Conservation (phyloP, 164 flowering plant genomes). For the Aristolochia fimbriata region DNA sequence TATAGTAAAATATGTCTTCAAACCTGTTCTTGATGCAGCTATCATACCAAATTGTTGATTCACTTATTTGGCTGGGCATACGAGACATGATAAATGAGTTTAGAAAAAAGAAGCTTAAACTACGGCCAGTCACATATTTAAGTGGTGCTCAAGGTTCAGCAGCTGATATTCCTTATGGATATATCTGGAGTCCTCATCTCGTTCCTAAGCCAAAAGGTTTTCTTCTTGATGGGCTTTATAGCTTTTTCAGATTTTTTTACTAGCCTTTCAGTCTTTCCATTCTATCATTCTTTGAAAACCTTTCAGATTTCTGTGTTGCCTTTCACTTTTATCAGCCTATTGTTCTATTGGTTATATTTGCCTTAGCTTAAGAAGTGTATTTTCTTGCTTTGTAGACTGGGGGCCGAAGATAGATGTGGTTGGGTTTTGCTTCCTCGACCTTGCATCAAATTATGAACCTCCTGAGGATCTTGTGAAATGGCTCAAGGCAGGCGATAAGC, state of each 20-base stretch:
- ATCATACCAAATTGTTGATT: constrained; percentile 96
- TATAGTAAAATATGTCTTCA: background rate
- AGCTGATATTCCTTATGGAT: constrained; percentile 78
- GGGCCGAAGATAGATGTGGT: constrained; percentile 94
- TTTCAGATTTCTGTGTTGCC: too few relatives aligned
- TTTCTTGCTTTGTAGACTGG: constrained; percentile 64
- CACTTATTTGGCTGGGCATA: constrained; percentile 98
- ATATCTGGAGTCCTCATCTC: constrained; percentile 99
- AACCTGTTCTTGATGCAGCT: constrained; percentile 39
- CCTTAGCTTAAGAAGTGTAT: background rate
- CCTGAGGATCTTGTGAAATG: constrained; percentile 70
- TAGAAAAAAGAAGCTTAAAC: constrained; percentile 82
- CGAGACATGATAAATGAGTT: constrained; percentile 96
- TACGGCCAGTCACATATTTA: constrained; percentile 94
- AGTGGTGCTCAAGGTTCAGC: constrained; percentile 94
- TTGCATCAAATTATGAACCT: constrained; percentile 90
- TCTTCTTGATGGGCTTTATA: background rate
- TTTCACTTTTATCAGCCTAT: background rate
- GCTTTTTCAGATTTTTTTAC: too few relatives aligned
- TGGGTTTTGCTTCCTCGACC: constrained; percentile 98
- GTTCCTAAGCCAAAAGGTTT: constrained; percentile 99
- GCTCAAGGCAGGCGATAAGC: constrained; percentile 75
- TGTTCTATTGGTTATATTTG: background rate
- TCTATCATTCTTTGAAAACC: too few relatives aligned
- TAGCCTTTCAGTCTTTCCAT: too few relatives aligned